phyloP scores from a whole-genome alignment of 2,329 filamentous ascomycete species.

The Colletotrichum sansevieriae region DNA sequence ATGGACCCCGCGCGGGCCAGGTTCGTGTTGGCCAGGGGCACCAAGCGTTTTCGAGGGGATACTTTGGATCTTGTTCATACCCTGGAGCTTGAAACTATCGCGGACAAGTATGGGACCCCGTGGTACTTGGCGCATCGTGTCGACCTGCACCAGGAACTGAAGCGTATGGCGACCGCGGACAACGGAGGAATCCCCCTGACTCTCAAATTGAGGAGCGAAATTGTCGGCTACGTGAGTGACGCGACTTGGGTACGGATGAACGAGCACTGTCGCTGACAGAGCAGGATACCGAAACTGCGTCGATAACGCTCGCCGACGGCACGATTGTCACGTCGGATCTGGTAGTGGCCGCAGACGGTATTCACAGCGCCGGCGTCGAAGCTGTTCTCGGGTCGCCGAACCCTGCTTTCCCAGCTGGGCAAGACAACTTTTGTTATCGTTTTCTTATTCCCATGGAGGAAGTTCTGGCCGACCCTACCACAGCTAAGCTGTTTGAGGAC shows the following conservation, averaged over 20 bases:
- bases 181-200: conserved; percentile 46
- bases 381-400: conserved; percentile 48
- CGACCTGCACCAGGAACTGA: conserved; percentile 55
- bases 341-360: conserved; percentile 61
- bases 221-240: conserved; percentile 47
- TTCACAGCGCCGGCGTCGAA: conserved; percentile 52
- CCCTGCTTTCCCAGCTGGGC: conserved; percentile 45
- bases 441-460: conserved; percentile 53
- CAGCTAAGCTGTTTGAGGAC: conserved; percentile 32
- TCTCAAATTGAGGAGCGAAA: conserved; percentile 45
- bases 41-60: conserved; percentile 36
- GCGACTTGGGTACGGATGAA: not conserved
- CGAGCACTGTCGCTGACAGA: not conserved
- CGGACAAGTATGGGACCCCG: conserved; percentile 33
- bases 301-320: conserved; percentile 49
- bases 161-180: conserved; percentile 49
- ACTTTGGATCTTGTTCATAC: conserved; percentile 42
- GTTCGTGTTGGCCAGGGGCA: conserved; percentile 46
- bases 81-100: conserved; percentile 15
- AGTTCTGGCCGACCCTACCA: conserved; percentile 48
- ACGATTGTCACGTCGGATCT: conserved; percentile 50
- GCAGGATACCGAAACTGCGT: conserved; percentile 45
- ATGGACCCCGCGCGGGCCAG: conserved; percentile 48
- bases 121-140: conserved; percentile 54
- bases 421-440: conserved; percentile 53